A percentile compares a stretch with the other conserved stretches of the same genome.
Evolutionary conservation across 1,284 basidiomycete species (phyloP).

Genomic region (Fistulinella cinereoalba): DNA sequence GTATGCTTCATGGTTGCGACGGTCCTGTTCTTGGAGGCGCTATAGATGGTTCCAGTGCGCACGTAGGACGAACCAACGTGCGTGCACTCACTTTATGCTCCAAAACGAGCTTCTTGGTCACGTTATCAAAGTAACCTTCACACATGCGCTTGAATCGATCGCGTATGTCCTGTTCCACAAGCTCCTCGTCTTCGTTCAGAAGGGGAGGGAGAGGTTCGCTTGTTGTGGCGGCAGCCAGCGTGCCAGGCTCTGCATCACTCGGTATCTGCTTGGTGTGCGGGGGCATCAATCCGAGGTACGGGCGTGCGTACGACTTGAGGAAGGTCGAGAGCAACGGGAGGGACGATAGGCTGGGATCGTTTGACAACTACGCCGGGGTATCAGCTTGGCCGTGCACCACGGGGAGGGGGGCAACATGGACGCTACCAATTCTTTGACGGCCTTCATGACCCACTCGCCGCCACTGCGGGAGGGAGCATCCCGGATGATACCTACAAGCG

Average conservation of each 20-base stretch:
- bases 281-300: slow-evolving; percentile 73
- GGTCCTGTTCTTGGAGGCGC: slow-evolving; percentile 95
- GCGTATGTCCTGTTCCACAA: slow-evolving; percentile 81
- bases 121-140: slow-evolving; percentile 88
- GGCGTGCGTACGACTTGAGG: slow-evolving; percentile 79
- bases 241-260: slow-evolving; percentile 50
- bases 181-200: slow-evolving; percentile 58
- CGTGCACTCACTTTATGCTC: slow-evolving; percentile 75
- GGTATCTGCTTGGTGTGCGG: slow-evolving; percentile 56
- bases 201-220: slow-evolving; percentile 42
- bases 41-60: slow-evolving; percentile 33
- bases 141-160: slow-evolving; percentile 92
- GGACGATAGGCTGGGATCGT: slow-evolving; percentile 83
- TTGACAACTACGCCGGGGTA: slow-evolving; percentile 68
- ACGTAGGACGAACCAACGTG: background rate
- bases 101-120: slow-evolving; percentile 86
- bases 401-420: background rate
- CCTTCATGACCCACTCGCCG: slow-evolving; percentile 85
- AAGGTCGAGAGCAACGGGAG: slow-evolving; percentile 82
- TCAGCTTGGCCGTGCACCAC: slow-evolving; percentile 7
- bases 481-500: slow-evolving; percentile 78
- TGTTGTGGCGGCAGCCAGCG: slow-evolving; percentile 45
- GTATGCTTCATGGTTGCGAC: slow-evolving; percentile 96
- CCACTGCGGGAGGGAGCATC: slow-evolving; percentile 67
- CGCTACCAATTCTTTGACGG: slow-evolving; percentile 77